Conservation (phyloP, 2,329 filamentous ascomycete species). For the Microthyrium microscopicum region DNA sequence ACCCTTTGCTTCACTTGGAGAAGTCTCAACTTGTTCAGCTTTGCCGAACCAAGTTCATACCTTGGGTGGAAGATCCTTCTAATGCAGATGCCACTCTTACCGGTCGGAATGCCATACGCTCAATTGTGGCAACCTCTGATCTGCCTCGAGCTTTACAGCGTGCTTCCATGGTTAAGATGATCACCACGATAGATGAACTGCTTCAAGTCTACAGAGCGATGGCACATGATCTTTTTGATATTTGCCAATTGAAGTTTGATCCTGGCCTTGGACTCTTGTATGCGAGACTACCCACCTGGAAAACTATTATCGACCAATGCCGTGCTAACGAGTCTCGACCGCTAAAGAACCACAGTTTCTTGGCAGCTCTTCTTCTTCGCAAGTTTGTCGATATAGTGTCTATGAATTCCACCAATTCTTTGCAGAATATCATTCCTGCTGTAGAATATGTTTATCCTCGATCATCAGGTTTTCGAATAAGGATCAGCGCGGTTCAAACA, state of each 20-base stretch:
- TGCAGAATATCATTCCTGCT: no score
- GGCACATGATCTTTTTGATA: not conserved
- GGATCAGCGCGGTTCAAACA: no score
- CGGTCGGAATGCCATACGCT: slow-evolving; percentile 61
- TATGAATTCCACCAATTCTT: no score
- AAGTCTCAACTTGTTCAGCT: slow-evolving; percentile 62
- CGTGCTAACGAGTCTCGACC: no score
- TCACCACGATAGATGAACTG: slow-evolving; percentile 11
- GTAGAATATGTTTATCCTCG: no score
- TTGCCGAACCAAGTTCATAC: slow-evolving; percentile 48
- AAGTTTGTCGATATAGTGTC: no score
- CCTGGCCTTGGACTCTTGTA: not conserved
- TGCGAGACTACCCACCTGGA: not conserved
- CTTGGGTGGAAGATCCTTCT: slow-evolving; percentile 74
- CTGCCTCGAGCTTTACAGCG: slow-evolving; percentile 58
- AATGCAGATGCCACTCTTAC: slow-evolving; percentile 67
- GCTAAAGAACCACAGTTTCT: no score
- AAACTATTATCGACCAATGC: not conserved
- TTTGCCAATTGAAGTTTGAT: not conserved
- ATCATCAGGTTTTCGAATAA: no score
- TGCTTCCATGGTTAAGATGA: slow-evolving; percentile 40
- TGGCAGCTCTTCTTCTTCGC: no score
- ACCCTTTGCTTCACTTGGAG: slow-evolving; percentile 52
- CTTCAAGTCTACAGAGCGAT: not conserved
- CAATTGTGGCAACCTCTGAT: slow-evolving; percentile 39